A percentile compares a stretch with the other conserved stretches of the same genome.
Conservation (phyloP, 2,329 filamentous ascomycete species). For the Westerdykella aurantiaca region DNA sequence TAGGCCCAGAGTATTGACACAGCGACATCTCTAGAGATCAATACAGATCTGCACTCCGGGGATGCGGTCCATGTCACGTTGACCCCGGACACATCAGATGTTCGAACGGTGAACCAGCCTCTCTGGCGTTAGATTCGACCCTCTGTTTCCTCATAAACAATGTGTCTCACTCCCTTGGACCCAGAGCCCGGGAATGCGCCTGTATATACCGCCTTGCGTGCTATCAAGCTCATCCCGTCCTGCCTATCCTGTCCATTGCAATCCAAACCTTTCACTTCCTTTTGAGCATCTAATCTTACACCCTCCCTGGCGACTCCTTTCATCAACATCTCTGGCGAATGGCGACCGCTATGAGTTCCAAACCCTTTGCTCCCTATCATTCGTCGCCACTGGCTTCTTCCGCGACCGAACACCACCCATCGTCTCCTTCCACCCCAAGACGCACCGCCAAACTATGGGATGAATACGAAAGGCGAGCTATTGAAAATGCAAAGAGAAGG, state of each 20-base stretch:
- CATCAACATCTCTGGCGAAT: constrained; percentile 5
- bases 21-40: constrained; percentile 7
- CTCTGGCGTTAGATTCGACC: constrained; percentile 13
- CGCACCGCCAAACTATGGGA: constrained; percentile 33
- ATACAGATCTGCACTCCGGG: constrained; percentile 23
- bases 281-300: constrained; percentile 1
- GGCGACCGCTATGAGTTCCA: constrained; percentile 10
- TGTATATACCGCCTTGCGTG: constrained; percentile 29
- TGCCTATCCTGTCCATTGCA: constrained; percentile 18
- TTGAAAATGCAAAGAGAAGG: constrained; percentile 27
- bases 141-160: constrained; percentile 25
- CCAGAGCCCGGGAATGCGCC: constrained; percentile 20
- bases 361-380: constrained; percentile 13
- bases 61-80: constrained; percentile 28
- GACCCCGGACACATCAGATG: constrained; percentile 19
- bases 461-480: constrained; percentile 28
- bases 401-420: constrained; percentile 19
- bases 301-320: not conserved
- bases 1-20: constrained; percentile 1
- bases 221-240: constrained; percentile 26
- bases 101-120: constrained; percentile 22
- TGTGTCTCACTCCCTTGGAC: constrained; percentile 30
- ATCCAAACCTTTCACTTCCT: constrained; percentile 5
- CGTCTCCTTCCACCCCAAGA: constrained; percentile 22
- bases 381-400: constrained; percentile 17